Percentiles rank a stretch among this genome's conserved stretches.
Conservation (phyloP, 73 alveolate genomes). For the Durusdinium trenchii region DNA sequence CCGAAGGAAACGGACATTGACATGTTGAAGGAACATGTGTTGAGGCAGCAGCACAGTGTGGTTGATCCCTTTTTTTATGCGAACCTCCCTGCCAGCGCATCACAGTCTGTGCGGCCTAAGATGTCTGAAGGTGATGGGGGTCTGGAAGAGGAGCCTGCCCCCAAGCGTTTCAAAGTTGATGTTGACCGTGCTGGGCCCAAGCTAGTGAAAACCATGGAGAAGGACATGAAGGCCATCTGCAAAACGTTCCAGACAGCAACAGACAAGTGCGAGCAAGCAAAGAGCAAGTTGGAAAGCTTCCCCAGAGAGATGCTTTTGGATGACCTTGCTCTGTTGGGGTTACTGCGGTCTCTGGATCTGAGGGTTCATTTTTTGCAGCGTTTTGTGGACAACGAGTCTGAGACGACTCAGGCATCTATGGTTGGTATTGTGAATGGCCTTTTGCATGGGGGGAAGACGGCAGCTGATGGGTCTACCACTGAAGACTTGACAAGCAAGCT, state of each 20-base stretch:
- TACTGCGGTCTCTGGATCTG: neutral
- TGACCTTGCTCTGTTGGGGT: neutral
- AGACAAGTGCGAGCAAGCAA: too few relatives aligned
- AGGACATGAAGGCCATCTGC: neutral
- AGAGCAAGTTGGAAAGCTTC: neutral
- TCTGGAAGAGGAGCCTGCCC: neutral
- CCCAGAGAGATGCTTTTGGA: neutral
- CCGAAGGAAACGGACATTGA: neutral
- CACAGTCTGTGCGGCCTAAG: neutral
- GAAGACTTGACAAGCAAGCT: neutral
- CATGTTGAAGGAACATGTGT: constrained; percentile 13
- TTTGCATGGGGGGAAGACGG: too few relatives aligned
- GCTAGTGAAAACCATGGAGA: neutral
- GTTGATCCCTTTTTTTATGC: neutral
- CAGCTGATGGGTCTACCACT: too few relatives aligned
- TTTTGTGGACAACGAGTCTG: neutral
- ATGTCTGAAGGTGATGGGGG: neutral
- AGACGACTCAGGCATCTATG: too few relatives aligned
- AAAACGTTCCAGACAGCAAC: neutral
- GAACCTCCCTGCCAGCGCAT: neutral
- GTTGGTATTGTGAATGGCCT: too few relatives aligned
- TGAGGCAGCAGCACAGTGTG: neutral
- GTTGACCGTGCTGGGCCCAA: constrained; percentile 1
- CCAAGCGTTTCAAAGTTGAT: neutral
- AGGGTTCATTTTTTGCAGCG: neutral